phyloP scores from a whole-genome alignment of 306 rosid genomes.

The Leucaena leucocephala region DNA sequence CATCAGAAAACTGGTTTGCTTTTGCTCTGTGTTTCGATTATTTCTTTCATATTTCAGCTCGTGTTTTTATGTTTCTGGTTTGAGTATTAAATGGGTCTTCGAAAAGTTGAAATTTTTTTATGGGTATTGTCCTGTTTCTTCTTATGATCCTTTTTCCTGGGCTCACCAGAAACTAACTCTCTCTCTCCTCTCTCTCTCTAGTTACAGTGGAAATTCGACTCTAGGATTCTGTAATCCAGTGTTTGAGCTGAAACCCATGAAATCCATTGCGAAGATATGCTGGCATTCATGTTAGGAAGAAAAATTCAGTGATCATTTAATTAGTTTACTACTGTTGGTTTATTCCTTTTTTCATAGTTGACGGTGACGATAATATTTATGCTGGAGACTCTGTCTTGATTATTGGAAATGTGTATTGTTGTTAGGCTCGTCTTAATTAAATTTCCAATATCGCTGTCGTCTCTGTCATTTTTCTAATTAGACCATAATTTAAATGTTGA shows the following conservation, averaged over 20 bases:
- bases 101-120: neutral
- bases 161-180: too few relatives aligned
- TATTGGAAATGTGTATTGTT: neutral
- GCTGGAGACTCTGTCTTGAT: conserved; percentile 33
- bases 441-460: neutral
- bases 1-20: conserved; percentile 41
- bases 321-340: neutral
- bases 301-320: conserved; percentile 5
- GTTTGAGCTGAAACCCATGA: conserved; percentile 27
- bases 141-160: neutral
- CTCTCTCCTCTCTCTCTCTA: neutral
- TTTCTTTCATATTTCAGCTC: neutral
- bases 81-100: neutral
- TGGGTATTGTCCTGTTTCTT: conserved; percentile 38
- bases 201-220: neutral
- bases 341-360: neutral
- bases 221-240: conserved; percentile 8
- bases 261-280: neutral
- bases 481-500: neutral
- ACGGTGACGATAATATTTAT: conserved; percentile 22
- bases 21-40: conserved; percentile 5
- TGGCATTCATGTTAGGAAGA: neutral
- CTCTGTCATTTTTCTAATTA: conserved; percentile 9
- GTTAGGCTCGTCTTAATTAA: neutral
- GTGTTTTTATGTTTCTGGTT: neutral